Evolutionary conservation across 2,329 filamentous ascomycete genomes (phyloP).

Genomic region (Talaromyces islandicus): DNA sequence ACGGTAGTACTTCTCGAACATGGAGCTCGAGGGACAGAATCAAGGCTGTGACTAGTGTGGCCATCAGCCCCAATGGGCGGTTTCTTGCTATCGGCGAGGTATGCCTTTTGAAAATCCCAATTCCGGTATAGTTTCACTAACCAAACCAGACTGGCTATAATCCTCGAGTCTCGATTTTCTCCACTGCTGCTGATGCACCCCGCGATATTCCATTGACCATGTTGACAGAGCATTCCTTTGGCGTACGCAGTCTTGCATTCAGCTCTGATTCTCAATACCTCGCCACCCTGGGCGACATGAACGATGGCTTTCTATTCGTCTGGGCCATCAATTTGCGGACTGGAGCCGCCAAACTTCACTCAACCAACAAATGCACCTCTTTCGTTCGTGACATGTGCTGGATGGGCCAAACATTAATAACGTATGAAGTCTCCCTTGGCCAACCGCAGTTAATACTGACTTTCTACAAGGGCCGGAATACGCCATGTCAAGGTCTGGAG

Average conservation of each 20-base stretch:
- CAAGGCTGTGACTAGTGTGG: conserved; percentile 87
- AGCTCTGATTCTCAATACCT: conserved; percentile 80
- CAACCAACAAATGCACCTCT: conserved; percentile 88
- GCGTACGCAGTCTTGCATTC: conserved; percentile 83
- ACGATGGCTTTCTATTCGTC: conserved; percentile 90
- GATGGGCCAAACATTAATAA: conserved; percentile 79
- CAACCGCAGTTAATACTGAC: conserved; percentile 11
- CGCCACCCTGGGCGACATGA: conserved; percentile 79
- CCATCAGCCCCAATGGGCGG: conserved; percentile 78
- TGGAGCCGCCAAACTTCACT: conserved; percentile 71
- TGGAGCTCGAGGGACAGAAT: conserved; percentile 89
- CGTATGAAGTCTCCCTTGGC: conserved; percentile 38
- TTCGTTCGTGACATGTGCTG: conserved; percentile 81
- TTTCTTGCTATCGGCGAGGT: conserved; percentile 87
- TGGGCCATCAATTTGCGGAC: conserved; percentile 82
- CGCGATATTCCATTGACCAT: conserved; percentile 78
- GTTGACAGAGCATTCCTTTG: conserved; percentile 83
- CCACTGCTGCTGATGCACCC: conserved; percentile 66
- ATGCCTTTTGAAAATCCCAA: conserved; percentile 17
- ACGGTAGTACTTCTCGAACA: conserved; percentile 59
- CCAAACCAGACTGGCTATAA: conserved; percentile 69
- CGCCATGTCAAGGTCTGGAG: conserved; percentile 93
- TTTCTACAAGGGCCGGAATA: conserved; percentile 57
- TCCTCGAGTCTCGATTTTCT: conserved; percentile 86
- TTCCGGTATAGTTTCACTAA: not conserved